A percentile compares a stretch with the other conserved stretches of the same genome.
phyloP scores from a whole-genome alignment of 2,329 filamentous ascomycete species.

The Ceratocystis alfenasii region DNA sequence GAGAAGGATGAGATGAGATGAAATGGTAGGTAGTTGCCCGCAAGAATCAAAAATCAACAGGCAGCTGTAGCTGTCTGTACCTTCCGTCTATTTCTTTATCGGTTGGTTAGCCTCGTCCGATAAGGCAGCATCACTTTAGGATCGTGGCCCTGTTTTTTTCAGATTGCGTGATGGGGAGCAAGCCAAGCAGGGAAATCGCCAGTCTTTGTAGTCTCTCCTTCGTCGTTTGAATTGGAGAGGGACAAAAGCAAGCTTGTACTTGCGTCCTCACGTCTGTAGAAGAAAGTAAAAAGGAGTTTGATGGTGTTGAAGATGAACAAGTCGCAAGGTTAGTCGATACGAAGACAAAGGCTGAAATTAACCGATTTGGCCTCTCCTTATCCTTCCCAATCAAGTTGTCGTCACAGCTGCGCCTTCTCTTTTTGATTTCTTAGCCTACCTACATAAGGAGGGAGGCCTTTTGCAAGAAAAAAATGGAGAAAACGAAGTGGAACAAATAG shows the following conservation, averaged over 20 bases:
- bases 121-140: background rate
- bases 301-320: too few species aligned
- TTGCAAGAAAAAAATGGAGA: constrained; percentile 6
- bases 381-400: background rate
- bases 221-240: background rate
- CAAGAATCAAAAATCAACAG: too few species aligned
- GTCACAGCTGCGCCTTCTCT: constrained; percentile 6
- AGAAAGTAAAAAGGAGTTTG: background rate
- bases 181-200: background rate
- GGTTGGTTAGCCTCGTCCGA: background rate
- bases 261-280: background rate
- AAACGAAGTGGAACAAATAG: background rate
- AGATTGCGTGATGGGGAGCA: constrained; percentile 2
- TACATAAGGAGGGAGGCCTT: background rate
- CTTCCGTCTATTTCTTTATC: background rate
- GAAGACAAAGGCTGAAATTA: background rate
- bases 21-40: too few species aligned
- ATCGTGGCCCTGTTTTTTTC: background rate
- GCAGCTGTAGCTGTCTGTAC: background rate
- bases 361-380: background rate
- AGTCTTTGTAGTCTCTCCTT: background rate
- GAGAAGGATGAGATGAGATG: too few species aligned
- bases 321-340: background rate
- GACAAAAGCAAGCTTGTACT: background rate
- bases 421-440: background rate